Conservation (phyloP, 306 rosid species). For the Mimosa pudica region DNA sequence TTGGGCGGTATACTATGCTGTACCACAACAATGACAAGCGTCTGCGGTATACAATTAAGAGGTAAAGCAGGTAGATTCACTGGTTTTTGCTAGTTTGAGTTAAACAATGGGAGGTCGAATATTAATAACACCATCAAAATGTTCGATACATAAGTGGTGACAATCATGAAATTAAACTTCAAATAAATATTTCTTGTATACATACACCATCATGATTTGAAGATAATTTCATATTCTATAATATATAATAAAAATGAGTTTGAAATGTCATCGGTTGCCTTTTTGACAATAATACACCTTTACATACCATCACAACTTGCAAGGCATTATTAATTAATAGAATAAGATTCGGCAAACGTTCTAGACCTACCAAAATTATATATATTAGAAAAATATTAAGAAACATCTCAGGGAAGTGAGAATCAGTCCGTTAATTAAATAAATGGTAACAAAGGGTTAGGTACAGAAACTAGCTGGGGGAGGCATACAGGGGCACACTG, state of each 20-base stretch:
- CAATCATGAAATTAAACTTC: not conserved
- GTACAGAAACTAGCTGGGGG: conserved; percentile 15
- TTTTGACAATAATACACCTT: not conserved
- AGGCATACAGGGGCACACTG: not conserved
- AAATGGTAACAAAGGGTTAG: conserved; percentile 20
- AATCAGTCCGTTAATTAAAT: not conserved
- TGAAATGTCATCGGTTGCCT: not conserved
- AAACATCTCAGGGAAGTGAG: not conserved
- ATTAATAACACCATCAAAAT: too few relatives aligned
- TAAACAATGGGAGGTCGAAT: not conserved
- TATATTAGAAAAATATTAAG: not conserved
- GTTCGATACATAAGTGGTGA: too few relatives aligned
- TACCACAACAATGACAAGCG: not conserved
- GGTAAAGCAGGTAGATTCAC: not conserved
- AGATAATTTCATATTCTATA: not conserved
- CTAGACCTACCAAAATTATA: not conserved
- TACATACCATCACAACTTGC: too few relatives aligned
- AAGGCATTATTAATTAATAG: too few relatives aligned
- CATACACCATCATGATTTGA: not conserved
- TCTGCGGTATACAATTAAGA: not conserved
- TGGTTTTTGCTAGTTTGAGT: not conserved
- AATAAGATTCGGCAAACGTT: not conserved
- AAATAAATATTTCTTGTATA: not conserved
- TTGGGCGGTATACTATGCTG: not conserved
- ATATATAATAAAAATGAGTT: not conserved